Conservation (phyloP, 2,329 filamentous ascomycete genomes). For the Paecilomyces sp. region DNA sequence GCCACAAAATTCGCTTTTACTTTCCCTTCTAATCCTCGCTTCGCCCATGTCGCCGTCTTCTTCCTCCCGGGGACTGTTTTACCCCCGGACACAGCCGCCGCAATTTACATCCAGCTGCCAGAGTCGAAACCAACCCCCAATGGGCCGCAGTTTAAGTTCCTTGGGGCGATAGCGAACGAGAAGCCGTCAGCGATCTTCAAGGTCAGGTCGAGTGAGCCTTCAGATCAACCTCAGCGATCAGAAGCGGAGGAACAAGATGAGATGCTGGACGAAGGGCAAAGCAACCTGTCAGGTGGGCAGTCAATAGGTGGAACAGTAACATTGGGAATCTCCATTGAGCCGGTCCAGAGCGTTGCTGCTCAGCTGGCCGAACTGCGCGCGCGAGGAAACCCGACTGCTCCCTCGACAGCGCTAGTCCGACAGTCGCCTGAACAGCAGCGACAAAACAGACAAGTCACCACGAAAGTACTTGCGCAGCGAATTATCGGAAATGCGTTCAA, state of each 20-base stretch:
- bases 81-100: conserved; percentile 70
- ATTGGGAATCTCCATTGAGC: conserved; percentile 77
- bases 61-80: conserved; percentile 71
- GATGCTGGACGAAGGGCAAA: conserved; percentile 42
- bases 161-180: conserved; percentile 81
- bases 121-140: conserved; percentile 25
- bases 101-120: conserved; percentile 79
- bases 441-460: conserved; percentile 46
- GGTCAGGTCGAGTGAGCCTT: conserved; percentile 40
- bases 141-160: conserved; percentile 64
- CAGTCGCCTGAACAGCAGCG: conserved; percentile 15
- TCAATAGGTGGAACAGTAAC: conserved; percentile 48
- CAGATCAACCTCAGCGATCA: conserved; percentile 11
- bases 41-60: conserved; percentile 79
- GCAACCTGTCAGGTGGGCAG: conserved; percentile 13
- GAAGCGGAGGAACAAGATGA: conserved; percentile 32
- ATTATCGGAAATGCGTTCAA: conserved; percentile 98
- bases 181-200: conserved; percentile 93
- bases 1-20: conserved; percentile 59
- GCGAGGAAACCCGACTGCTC: conserved; percentile 13
- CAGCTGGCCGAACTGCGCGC: conserved; percentile 55
- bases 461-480: conserved; percentile 74
- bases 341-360: conserved; percentile 61
- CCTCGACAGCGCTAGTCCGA: conserved; percentile 23
- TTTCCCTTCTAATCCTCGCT: conserved; percentile 55